phyloP scores from a whole-genome alignment of 1,284 basidiomycete genomes.

The Cutaneotrichosporon sp. region DNA sequence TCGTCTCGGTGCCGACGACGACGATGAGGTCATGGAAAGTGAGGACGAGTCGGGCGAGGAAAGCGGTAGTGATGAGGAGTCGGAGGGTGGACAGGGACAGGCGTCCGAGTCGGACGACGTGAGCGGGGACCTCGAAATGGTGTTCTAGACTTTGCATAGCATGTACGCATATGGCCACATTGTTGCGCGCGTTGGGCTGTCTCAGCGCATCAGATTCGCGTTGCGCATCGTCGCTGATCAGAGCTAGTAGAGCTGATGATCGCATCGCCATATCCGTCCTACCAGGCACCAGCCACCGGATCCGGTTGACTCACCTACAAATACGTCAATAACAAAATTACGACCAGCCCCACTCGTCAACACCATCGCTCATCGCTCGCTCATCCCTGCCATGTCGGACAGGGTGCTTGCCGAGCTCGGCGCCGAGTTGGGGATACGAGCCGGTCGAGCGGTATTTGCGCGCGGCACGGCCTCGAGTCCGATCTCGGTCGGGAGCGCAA shows the following conservation, averaged over 20 bases:
- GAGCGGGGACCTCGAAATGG: slow-evolving; percentile 15
- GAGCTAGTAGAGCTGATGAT: too few relatives aligned
- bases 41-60: slow-evolving; percentile 15
- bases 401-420: background rate
- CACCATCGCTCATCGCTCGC: background rate
- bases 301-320: too few relatives aligned
- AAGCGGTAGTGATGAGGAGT: slow-evolving; percentile 26
- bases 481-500: slow-evolving; percentile 18
- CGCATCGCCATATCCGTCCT: too few relatives aligned
- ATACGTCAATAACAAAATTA: too few relatives aligned
- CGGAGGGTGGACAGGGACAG: slow-evolving; percentile 43
- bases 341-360: background rate
- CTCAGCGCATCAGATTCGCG: too few relatives aligned
- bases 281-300: too few relatives aligned
- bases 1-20: slow-evolving; percentile 9
- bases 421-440: slow-evolving; percentile 1
- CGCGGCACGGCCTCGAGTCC: slow-evolving; percentile 22
- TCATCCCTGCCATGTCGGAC: background rate
- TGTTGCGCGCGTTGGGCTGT: background rate
- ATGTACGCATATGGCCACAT: background rate
- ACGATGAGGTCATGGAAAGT: slow-evolving; percentile 15
- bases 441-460: slow-evolving; percentile 1
- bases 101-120: slow-evolving; percentile 10
- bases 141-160: slow-evolving; percentile 9
- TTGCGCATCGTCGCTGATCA: too few relatives aligned